Evolutionary conservation across 164 flowering plant genomes (phyloP), one percentile per base, ranked within the genome.

Genomic region (Magnolia kwangsiensis): DNA sequence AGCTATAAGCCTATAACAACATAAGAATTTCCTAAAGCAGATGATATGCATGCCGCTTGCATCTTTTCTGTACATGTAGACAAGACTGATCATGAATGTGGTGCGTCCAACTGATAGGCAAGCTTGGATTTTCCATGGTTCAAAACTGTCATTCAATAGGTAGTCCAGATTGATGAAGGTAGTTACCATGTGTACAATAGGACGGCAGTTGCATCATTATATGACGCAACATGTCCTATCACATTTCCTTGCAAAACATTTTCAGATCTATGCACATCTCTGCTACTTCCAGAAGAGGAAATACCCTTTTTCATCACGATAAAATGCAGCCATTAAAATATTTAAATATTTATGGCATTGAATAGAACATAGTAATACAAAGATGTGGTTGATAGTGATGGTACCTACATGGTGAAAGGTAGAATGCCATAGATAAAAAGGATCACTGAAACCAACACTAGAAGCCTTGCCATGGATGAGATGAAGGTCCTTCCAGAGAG

Each of bases 401-500:
- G 73, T 72, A 86, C 99, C 85, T 82, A 96, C 99, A 89, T 80
- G 11, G 82, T 83, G 20, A 90, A 67, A 66, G 96, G 89, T 49
- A 92, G 76, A 76, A 81, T 29, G 58, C 87, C 84, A 74, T 86
- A 80, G 76, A 80, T 86, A 75, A 68, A 87, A 65, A 91, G 88
- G 63, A 84, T 10, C 29, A 81, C 59, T 37, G 83, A 64, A 29
- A 78, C 76, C 68, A 87, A 80, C 76, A 93, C 78, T 67, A 92
- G 83, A 80, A 96, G 90, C 75, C 80, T 76, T 23, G 97, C 91
- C 8, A 83, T 67, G 61, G 98, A 90, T 75, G 98, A 87, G 77
- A 89, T 74, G 73, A 96, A 87, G 74, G 93, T 86, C 78, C 90
- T 87, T 80, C 89, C 96, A 77, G 86, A 82, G 65, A 92, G 86